phyloP scores from a whole-genome alignment of 2,329 filamentous ascomycete species.

The Sphaceloma murrayae region DNA sequence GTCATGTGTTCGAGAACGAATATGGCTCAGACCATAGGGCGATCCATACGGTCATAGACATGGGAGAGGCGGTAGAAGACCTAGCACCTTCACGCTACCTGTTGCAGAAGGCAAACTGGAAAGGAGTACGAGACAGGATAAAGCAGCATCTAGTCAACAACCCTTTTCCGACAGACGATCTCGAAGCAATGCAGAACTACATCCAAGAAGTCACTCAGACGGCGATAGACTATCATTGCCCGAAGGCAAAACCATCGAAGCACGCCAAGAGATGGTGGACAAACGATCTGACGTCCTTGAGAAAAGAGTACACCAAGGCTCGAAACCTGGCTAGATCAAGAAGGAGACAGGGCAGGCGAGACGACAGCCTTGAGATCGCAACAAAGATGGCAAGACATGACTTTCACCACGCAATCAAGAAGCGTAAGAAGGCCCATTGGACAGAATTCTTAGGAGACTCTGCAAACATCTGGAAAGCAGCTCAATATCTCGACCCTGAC shows the following conservation, averaged over 20 bases:
- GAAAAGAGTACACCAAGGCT: not conserved
- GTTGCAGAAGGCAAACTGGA: slow-evolving; percentile 1
- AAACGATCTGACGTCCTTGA: not conserved
- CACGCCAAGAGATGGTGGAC: slow-evolving; percentile 29
- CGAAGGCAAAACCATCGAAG: slow-evolving; percentile 23
- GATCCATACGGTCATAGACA: slow-evolving; percentile 1
- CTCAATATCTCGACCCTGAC: not conserved
- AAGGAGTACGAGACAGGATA: slow-evolving; percentile 3
- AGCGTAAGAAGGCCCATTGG: slow-evolving; percentile 8
- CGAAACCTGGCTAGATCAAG: slow-evolving; percentile 7
- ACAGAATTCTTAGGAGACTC: slow-evolving; percentile 12
- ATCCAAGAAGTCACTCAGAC: slow-evolving; percentile 16
- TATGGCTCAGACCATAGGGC: slow-evolving; percentile 11
- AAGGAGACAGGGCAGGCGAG: slow-evolving; percentile 4
- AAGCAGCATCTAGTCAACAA: not conserved
- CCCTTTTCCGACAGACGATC: slow-evolving; percentile 4
- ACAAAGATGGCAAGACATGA: slow-evolving; percentile 21
- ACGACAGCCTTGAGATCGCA: slow-evolving; percentile 4
- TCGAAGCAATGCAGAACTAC: slow-evolving; percentile 7
- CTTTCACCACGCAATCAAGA: slow-evolving; percentile 19
- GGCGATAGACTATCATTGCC: slow-evolving; percentile 20
- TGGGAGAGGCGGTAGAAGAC: slow-evolving; percentile 1
- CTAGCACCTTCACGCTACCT: not conserved
- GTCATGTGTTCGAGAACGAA: not conserved
- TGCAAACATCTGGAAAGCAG: slow-evolving; percentile 11